Base-by-base conservation (phyloP, 768 basidiomycete species). In the Scleroderma citrinum region DNA sequence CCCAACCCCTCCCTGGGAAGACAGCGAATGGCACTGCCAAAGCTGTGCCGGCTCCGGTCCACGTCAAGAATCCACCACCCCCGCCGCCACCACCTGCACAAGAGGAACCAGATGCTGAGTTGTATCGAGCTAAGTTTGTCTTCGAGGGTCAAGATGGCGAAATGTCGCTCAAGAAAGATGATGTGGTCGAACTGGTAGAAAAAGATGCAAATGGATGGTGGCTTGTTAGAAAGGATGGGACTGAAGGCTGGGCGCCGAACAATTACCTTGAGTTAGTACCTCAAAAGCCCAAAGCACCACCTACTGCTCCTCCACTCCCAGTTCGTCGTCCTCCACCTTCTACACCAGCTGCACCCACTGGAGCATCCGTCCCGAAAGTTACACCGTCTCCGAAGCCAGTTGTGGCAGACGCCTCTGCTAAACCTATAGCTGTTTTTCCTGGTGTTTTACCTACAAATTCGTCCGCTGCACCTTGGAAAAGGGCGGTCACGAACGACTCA, bases 141-240 rank as follows among this genome's bases (percentile, higher is more conserved):
- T 99, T 99, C 61, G 76, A 83, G 32, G 94, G 93, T 2, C 89
- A 97, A 67, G 84, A 85, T 30, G 94, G 94, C 12, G 96, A 99
- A 67, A 85, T 97, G 76, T 72, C 82, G 6, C 67, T 99, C 45
- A 78, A 76, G 56, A 97, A 97, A 67, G 96, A 93, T 58, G 96
- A 97, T 52, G 50, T 88, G 3, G 89, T 98, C 1, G 94, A 97
- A 69, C 72, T 98, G 17, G 74, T 93, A 29, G 85, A 95, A 71
- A 92, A 96, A 64, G 84, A 86, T 61, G 82, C 93, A 51, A 95
- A 95, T 58, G 96, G 95, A 3, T 99, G 96, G 96, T 98, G 96
- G 95, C 75, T 96, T 29, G 86, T 97, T 49, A 89, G 85, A 75
- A 92, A 87, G 67, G 77, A 75, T 46, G 78, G 78, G 2, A 69